A percentile compares a stretch with the other conserved stretches of the same genome.
These are phyloP conservation scores for Gymnopus androsaceus DNA, from an alignment of 1,284 basidiomycete genomes.

Conservation along the genomic window DNA sequence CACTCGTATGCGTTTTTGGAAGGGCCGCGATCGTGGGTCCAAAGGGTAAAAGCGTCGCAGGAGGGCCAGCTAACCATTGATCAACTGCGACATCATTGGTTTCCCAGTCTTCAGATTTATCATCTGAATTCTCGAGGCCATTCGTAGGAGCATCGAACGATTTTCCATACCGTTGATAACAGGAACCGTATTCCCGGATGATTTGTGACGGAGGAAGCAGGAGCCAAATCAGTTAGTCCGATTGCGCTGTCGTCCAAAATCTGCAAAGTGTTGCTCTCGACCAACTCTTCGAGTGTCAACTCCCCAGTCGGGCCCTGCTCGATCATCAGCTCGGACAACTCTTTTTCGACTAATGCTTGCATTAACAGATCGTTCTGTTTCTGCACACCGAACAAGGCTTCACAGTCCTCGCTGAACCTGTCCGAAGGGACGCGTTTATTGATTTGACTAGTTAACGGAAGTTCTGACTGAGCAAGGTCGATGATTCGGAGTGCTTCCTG, in stretches of 20 bases:
- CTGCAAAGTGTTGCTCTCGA: too few relatives aligned
- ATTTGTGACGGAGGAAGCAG: too few relatives aligned
- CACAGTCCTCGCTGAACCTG: conserved; percentile 48
- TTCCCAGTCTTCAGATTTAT: conserved; percentile 7
- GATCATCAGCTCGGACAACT: too few relatives aligned
- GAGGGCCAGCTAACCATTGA: conserved; percentile 27
- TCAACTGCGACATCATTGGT: conserved; percentile 12
- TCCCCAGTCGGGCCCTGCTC: too few relatives aligned
- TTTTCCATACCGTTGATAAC: too few relatives aligned
- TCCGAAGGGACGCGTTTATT: conserved; percentile 55
- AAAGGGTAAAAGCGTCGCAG: conserved; percentile 36
- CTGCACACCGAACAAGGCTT: conserved; percentile 33
- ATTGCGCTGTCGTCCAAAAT: too few relatives aligned
- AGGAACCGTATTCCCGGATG: too few relatives aligned
- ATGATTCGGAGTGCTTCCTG: conserved; percentile 48
- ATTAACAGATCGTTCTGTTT: not conserved
- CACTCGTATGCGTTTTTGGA: conserved; percentile 51
- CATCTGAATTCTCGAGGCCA: too few relatives aligned
- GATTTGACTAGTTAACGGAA: conserved; percentile 56
- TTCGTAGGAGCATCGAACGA: too few relatives aligned
- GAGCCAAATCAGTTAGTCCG: too few relatives aligned
- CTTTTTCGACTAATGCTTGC: not conserved
- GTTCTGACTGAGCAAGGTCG: conserved; percentile 54
- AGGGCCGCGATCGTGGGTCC: conserved; percentile 49
- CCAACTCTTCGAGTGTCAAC: too few relatives aligned